Conservation (phyloP, 2,329 filamentous ascomycete genomes). For the Aspergillus fumigatiaffinis region DNA sequence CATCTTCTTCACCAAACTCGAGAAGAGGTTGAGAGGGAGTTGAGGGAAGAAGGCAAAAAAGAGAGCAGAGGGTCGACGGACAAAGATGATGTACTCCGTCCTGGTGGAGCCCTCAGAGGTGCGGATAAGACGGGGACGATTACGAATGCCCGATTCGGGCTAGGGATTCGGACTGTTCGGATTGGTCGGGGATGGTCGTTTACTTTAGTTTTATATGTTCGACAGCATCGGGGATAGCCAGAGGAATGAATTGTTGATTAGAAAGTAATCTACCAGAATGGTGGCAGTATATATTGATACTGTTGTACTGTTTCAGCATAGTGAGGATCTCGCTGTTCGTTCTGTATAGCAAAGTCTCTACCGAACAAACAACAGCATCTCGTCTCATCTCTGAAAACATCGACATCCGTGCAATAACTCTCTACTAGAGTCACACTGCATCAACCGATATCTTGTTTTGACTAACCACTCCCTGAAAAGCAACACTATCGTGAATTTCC, state of each 20-base stretch:
- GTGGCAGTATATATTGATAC: background rate
- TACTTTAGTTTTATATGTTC: background rate
- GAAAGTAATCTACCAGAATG: background rate
- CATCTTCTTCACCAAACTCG: background rate
- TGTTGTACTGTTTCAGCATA: background rate
- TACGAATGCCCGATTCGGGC: constrained; percentile 1
- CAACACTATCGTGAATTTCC: background rate
- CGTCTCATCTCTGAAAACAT: background rate
- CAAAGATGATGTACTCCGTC: background rate
- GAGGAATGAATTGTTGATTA: background rate
- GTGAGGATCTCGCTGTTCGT: background rate
- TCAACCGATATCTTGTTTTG: background rate
- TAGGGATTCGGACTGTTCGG: constrained; percentile 5
- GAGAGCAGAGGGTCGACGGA: constrained; percentile 5
- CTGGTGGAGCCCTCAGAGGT: background rate
- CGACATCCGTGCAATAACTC: too few relatives aligned
- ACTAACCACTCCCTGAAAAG: background rate
- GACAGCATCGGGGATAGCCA: background rate
- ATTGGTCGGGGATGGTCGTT: constrained; percentile 5
- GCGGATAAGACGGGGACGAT: background rate
- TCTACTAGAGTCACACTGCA: background rate
- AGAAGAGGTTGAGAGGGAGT: background rate
- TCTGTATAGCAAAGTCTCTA: background rate
- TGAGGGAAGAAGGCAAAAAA: constrained; percentile 3
- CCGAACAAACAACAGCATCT: background rate